Evolutionary conservation across 441 rosid species (phyloP).

Genomic region (Populus trichocarpa): DNA sequence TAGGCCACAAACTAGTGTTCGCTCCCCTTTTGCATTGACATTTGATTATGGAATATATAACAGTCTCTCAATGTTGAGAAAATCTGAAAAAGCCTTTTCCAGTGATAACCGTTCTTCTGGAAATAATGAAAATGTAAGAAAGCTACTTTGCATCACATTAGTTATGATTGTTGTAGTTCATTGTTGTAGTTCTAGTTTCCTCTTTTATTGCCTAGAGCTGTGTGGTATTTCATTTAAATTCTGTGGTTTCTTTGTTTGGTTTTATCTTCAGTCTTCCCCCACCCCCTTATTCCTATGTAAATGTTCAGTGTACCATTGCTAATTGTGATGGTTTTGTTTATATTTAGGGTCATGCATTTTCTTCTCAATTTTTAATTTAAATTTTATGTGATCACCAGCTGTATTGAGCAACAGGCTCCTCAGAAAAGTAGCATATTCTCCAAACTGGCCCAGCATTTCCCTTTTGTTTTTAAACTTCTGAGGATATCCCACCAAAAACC

Average conservation of each 20-base stretch:
- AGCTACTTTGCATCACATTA: neutral
- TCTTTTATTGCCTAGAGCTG: neutral
- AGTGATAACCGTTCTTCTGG: neutral
- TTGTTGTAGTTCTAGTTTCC: neutral
- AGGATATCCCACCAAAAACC: slow-evolving; percentile 35
- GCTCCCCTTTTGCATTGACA: neutral
- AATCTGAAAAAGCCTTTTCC: neutral
- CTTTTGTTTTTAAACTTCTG: slow-evolving; percentile 57
- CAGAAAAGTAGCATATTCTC: slow-evolving; percentile 54
- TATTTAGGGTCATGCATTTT: slow-evolving; percentile 3
- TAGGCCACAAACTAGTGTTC: neutral
- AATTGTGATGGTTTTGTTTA: slow-evolving; percentile 9
- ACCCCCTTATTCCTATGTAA: neutral
- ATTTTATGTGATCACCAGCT: slow-evolving; percentile 37
- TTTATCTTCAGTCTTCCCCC: neutral
- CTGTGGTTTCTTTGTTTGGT: neutral
- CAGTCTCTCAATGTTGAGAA: neutral
- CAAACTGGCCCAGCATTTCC: slow-evolving; percentile 58
- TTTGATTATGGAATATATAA: neutral
- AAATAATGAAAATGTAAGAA: slow-evolving; percentile 2
- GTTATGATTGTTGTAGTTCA: neutral
- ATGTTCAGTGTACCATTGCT: neutral
- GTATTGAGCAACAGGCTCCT: slow-evolving; percentile 29
- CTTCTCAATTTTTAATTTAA: slow-evolving; percentile 18
- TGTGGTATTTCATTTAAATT: neutral